Conservation (phyloP, 257 asterid species). For the Scutellaria barbata region DNA sequence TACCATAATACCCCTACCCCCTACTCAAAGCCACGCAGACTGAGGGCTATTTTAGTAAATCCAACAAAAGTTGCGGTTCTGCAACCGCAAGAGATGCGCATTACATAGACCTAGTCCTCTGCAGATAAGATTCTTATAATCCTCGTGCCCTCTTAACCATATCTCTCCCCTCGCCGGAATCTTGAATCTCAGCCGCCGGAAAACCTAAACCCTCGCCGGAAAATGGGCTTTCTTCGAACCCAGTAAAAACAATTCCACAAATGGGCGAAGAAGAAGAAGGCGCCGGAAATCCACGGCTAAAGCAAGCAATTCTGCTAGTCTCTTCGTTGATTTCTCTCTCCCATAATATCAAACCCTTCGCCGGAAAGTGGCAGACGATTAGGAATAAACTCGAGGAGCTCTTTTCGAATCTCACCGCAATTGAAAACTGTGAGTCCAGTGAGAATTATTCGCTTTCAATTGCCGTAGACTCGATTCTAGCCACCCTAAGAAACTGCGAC, state of each 20-base stretch:
- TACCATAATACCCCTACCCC: conserved; percentile 32
- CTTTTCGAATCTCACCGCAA: conserved; percentile 61
- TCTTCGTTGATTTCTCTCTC: conserved; percentile 71
- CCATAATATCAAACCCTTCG: conserved; percentile 65
- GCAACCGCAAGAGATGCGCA: conserved; percentile 42
- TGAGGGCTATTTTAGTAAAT: conserved; percentile 30
- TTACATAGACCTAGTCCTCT: conserved; percentile 34
- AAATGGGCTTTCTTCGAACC: conserved; percentile 33
- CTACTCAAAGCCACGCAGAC: not conserved
- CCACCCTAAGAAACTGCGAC: conserved; percentile 52
- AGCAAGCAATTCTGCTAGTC: conserved; percentile 46
- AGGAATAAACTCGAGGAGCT: conserved; percentile 76
- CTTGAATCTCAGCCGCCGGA: conserved; percentile 38
- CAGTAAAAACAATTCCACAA: conserved; percentile 24
- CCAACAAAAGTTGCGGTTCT: conserved; percentile 16
- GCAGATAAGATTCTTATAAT: conserved; percentile 43
- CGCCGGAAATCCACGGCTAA: conserved; percentile 40
- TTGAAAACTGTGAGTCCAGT: conserved; percentile 61
- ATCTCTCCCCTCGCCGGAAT: conserved; percentile 49
- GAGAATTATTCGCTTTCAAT: conserved; percentile 54
- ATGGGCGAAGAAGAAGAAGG: conserved; percentile 55
- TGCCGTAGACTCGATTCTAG: conserved; percentile 56
- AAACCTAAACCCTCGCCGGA: conserved; percentile 31
- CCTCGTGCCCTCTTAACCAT: conserved; percentile 19
- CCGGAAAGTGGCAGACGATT: conserved; percentile 69